Percentiles rank a stretch among this genome's conserved stretches.
Evolutionary conservation across 495 filamentous ascomycete species (phyloP).

Genomic region (Daldinia caldariorum): DNA sequence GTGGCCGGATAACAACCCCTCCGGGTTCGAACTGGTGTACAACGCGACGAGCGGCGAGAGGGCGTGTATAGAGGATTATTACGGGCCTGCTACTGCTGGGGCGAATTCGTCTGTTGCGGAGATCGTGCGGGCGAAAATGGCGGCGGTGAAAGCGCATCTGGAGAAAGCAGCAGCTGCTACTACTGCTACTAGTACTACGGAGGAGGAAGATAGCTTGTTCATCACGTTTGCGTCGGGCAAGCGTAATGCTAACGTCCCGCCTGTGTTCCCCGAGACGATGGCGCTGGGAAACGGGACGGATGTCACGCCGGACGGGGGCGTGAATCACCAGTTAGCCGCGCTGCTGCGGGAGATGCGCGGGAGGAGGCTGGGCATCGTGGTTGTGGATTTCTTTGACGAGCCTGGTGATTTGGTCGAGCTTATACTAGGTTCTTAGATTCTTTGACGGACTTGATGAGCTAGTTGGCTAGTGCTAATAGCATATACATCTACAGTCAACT

Average conservation of each 20-base stretch:
- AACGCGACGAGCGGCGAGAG: background rate
- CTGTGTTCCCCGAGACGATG: constrained; percentile 59
- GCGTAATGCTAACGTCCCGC: constrained; percentile 54
- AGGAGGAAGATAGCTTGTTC: constrained; percentile 51
- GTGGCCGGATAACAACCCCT: background rate
- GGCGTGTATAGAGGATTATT: background rate
- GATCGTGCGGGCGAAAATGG: background rate
- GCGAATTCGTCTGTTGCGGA: background rate
- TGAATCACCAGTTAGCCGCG: constrained; percentile 76
- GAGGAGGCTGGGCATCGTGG: constrained; percentile 75
- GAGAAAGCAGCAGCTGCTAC: constrained; percentile 47
- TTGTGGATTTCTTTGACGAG: constrained; percentile 64
- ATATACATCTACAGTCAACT: background rate
- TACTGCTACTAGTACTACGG: constrained; percentile 40
- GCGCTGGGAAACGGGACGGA: constrained; percentile 57
- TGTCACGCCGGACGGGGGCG: constrained; percentile 51
- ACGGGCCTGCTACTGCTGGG: background rate
- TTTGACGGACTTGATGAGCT: background rate
- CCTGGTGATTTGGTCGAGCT: constrained; percentile 51
- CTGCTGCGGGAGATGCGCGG: constrained; percentile 77
- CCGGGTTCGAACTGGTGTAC: background rate
- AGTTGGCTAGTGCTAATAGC: too few relatives aligned
- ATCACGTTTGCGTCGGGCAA: constrained; percentile 62
- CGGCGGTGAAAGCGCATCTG: background rate
- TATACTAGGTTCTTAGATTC: constrained; percentile 25